Evolutionary conservation across 176 grass and related monocot species (phyloP), one percentile per base, ranked within the genome.

Genomic region (Poa annua): DNA sequence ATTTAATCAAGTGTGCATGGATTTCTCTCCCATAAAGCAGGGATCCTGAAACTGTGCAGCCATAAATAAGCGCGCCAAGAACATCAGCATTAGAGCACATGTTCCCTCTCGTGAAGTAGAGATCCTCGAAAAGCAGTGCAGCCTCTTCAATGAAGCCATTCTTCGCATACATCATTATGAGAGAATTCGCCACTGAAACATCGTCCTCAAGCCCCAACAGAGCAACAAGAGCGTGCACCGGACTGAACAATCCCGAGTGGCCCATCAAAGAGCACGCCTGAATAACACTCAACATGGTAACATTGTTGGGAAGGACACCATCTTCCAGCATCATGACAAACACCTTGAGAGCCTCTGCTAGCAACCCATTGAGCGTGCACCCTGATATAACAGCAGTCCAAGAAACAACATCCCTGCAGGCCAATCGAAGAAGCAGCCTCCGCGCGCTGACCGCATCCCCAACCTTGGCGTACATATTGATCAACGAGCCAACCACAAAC

Each of bases 241-340:
- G 81, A 57, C 82, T 11, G 54, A 95, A 88, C 45, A 92, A 80
- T 34, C 52, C 63, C 0, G 75, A 45, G 21, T 77, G 65, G 0
- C 93, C 71, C 90, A 84, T 86, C 80, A 95, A 76, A 53, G 90
- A 90, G 85, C 90, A 92, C 15, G 93, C 79, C 59, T 95, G 93
- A 77, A 90, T 86, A 45, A 95, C 42, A 38, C 90, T 92, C 83
- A 92, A 14, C 85, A 86, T 92, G 13, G 93, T 95, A 41, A 89
- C 87, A 8, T 65, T 90, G 64, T 90, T 95, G 17, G 93, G 90
- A 12, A 69, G 75, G 63, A 90, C 41, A 16, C 83, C 82, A 21
- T 95, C 93, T 75, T 95, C 85, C 49, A 90, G 78, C 93, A 90
- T 95, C 88, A 83, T 87, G 35, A 89, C 47, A 34, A 95, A 90